phyloP scores from a whole-genome alignment of 306 rosid species.

The Medicago truncatula region MtrunA17r5.0-ANR NC_053043.1:23745501-23746000 shows the following conservation, averaged over 20 bases:
- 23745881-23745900: constrained; percentile 51
- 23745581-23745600: too few relatives aligned
- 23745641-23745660: too few relatives aligned
- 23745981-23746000: neutral
- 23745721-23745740: too few relatives aligned
- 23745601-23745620: too few relatives aligned
- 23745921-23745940: neutral
- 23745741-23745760: too few relatives aligned
- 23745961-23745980: constrained; percentile 2
- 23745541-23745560: constrained; percentile 78
- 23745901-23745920: neutral
- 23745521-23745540: constrained; percentile 71
- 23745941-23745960: neutral
- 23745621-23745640: too few relatives aligned
- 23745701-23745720: too few relatives aligned
- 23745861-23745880: constrained; percentile 65
- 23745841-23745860: constrained; percentile 54
- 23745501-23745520: constrained; percentile 89
- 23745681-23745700: too few relatives aligned
- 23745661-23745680: too few relatives aligned
- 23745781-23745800: too few relatives aligned
- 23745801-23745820: neutral
- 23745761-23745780: too few relatives aligned
- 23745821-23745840: constrained; percentile 21
- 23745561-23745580: constrained; percentile 59